These are phyloP conservation scores for Claviceps monticola DNA, from an alignment of 2,329 filamentous ascomycete species.

Conservation along the genomic window DNA sequence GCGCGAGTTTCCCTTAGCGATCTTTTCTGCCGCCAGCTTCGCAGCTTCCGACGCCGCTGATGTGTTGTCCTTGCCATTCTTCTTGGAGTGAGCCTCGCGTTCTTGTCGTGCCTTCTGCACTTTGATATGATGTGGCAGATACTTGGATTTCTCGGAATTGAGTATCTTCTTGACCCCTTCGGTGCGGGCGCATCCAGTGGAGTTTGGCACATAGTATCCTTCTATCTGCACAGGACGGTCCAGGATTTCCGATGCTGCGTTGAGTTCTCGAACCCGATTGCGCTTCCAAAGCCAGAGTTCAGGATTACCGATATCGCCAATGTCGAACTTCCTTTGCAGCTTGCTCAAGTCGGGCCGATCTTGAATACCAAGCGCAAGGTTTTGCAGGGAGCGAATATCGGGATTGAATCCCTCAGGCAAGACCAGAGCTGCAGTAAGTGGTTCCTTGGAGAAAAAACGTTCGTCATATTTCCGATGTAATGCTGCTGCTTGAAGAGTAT, in stretches of 20 bases:
- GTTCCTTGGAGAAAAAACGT: conserved; percentile 34
- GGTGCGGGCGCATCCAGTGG: conserved; percentile 74
- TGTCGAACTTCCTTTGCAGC: conserved; percentile 33
- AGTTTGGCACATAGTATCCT: conserved; percentile 71
- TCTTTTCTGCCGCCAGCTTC: conserved; percentile 64
- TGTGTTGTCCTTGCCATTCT: conserved; percentile 51
- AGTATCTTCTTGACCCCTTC: conserved; percentile 92
- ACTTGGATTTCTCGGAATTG: conserved; percentile 95
- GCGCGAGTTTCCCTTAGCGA: conserved; percentile 79
- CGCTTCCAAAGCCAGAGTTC: conserved; percentile 44
- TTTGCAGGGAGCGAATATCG: conserved; percentile 30
- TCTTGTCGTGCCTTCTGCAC: conserved; percentile 85
- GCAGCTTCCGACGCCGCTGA: conserved; percentile 55
- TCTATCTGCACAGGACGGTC: conserved; percentile 32
- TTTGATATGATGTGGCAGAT: conserved; percentile 92
- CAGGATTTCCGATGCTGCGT: conserved; percentile 20
- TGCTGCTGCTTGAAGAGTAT: conserved; percentile 16
- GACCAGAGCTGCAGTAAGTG: conserved; percentile 28
- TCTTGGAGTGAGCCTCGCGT: conserved; percentile 62
- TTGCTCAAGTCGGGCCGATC: conserved; percentile 36
- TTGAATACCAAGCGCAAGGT: conserved; percentile 26
- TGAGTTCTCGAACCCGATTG: conserved; percentile 41
- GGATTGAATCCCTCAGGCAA: conserved; percentile 31
- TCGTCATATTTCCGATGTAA: conserved; percentile 37
- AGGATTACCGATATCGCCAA: conserved; percentile 32